Base-by-base conservation (phyloP, 257 asterid species). In the Penstemon barbatus region DNA sequence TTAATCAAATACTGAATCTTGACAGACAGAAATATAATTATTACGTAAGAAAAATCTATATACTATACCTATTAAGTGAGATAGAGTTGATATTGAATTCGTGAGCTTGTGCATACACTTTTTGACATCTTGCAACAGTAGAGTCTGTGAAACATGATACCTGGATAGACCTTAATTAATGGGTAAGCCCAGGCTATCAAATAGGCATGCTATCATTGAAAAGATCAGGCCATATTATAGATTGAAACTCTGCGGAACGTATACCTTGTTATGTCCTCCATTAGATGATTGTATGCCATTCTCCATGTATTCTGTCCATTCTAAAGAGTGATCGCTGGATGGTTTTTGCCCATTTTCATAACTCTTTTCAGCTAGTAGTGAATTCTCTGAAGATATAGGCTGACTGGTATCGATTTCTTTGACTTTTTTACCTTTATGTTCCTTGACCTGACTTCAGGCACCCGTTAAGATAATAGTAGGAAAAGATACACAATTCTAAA, bases 81-180 rank as follows among this genome's bases (percentile, higher is more conserved):
- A 87, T 73, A 33, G 95, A 87, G 84, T 87, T 83, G 66, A 85
- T 50, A 72, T 81, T 87, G 82, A 87, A 89, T 75, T 87, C 92
- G 74, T 89, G 96, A 72, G 96, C 92, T 75, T 85, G 87, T 0
- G 89, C 80, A 72, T 83, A 87, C 69, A 80, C 87, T 74, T 77
- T 87, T 74, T 84, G 84, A 76, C 92, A 85, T 74, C 74, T 87
- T 62, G 95, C 82, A 65, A 63, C 74, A 73, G 79, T 48, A 52
- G 82, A 71, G 79, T 85, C 92, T 74, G 81, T 79, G 38, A 77
- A 62, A 71, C 72, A 68, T 63, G 78, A 61, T 75, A 75, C 70
- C 91, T 84, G 77, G 72, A 79, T 74, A 75, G 72, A 74, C 44
- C 53, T 54, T 37, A 77, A 19, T 15, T 63, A 70, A 54, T 5